phyloP scores from a whole-genome alignment of 2,329 filamentous ascomycete genomes.

The Fusarium bactridioides region DNA sequence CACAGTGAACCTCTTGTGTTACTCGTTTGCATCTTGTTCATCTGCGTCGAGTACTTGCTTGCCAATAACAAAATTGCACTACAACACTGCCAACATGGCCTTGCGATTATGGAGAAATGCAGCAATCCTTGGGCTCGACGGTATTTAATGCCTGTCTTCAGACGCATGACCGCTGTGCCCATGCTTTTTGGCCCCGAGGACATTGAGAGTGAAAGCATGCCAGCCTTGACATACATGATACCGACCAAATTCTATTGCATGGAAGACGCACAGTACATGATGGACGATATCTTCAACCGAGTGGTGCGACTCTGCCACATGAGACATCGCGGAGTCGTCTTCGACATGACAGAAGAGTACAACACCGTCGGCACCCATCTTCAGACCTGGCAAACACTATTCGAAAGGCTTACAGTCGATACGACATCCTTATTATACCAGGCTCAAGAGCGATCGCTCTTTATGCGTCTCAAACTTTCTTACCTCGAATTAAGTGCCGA shows the following conservation, averaged over 20 bases:
- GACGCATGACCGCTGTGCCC: neutral
- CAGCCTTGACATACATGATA: neutral
- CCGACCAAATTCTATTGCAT: neutral
- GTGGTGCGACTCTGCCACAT: neutral
- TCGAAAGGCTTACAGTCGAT: neutral
- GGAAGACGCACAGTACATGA: slow-evolving; percentile 9
- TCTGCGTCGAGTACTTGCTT: neutral
- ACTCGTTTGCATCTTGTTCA: slow-evolving; percentile 8
- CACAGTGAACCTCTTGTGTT: neutral
- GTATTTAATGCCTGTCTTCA: slow-evolving; percentile 7
- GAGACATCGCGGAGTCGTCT: neutral
- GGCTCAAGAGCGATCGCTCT: neutral
- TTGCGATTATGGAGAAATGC: neutral
- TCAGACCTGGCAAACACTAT: neutral
- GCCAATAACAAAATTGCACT: slow-evolving; percentile 2
- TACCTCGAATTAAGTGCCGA: neutral
- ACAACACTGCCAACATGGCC: neutral
- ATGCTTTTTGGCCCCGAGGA: slow-evolving; percentile 2
- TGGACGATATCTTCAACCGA: slow-evolving; percentile 4
- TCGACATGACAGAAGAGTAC: neutral
- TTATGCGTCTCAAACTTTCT: neutral
- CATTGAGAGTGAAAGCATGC: neutral
- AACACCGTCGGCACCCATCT: neutral
- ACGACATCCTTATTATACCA: neutral
- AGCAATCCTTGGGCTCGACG: neutral